Conservation (phyloP, 352 stramenopile species). For the Lagenidium giganteum region DNA sequence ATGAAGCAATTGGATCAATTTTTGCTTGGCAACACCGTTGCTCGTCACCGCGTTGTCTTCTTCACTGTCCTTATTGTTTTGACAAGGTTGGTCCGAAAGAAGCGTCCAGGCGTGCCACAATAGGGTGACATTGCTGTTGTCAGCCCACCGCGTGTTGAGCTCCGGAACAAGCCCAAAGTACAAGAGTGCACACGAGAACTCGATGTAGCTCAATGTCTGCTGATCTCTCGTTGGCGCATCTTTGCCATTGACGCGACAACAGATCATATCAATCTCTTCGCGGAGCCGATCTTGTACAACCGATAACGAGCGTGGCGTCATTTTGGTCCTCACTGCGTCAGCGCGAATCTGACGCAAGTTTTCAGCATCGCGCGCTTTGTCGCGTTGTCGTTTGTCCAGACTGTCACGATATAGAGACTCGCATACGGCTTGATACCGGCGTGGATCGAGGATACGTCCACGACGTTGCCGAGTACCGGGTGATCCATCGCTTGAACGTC, state of each 20-base stretch:
- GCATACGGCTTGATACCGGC: no score
- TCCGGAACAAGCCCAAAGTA: constrained; percentile 51
- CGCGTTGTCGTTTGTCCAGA: constrained; percentile 20
- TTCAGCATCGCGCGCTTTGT: constrained; percentile 14
- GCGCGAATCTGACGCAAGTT: no score
- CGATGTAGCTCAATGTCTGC: constrained; percentile 39
- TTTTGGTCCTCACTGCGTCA: no score
- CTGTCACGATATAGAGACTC: constrained; percentile 49
- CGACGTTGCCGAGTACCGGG: no score
- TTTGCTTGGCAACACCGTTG: not conserved
- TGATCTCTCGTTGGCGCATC: not conserved
- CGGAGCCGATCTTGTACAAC: constrained; percentile 26
- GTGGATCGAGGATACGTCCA: no score
- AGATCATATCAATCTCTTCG: constrained; percentile 22
- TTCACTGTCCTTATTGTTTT: constrained; percentile 5
- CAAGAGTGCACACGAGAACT: constrained; percentile 53
- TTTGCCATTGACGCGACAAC: constrained; percentile 3
- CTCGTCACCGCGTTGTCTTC: no score
- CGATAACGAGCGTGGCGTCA: constrained; percentile 19
- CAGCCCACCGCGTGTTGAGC: constrained; percentile 28
- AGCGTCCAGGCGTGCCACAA: constrained; percentile 50
- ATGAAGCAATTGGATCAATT: constrained; percentile 5
- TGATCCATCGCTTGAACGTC: no score
- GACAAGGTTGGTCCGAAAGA: no score
- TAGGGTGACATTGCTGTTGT: constrained; percentile 25